These are phyloP conservation scores for Blastobotrys indianensis DNA, from an alignment of 1,139 yeast species.

Conservation along the genomic window DNA sequence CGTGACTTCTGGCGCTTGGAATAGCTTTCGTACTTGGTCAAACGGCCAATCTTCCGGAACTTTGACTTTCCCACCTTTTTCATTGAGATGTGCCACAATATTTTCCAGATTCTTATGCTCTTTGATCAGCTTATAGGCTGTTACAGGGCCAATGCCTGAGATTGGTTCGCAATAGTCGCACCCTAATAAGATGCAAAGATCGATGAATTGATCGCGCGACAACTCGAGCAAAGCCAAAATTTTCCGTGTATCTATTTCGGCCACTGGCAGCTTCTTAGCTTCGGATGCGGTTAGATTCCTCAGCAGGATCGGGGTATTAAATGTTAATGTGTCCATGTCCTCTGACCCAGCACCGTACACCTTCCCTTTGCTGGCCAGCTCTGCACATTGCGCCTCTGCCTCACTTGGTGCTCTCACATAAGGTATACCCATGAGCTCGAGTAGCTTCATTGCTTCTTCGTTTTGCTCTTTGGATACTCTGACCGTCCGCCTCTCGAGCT, in stretches of 20 bases:
- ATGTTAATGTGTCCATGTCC: slow-evolving; percentile 97
- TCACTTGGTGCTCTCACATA: slow-evolving; percentile 92
- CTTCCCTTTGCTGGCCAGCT: slow-evolving; percentile 70
- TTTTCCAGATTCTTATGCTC: slow-evolving; percentile 80
- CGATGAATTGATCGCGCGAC: slow-evolving; percentile 71
- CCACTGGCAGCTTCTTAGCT: slow-evolving; percentile 86
- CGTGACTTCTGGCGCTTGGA: slow-evolving; percentile 72
- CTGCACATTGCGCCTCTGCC: slow-evolving; percentile 99
- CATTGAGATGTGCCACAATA: slow-evolving; percentile 57
- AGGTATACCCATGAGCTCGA: slow-evolving; percentile 91
- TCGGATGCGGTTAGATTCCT: slow-evolving; percentile 93
- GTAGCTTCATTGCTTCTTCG: slow-evolving; percentile 80
- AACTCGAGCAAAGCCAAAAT: slow-evolving; percentile 74
- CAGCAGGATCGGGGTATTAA: slow-evolving; percentile 73
- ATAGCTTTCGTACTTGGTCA: slow-evolving; percentile 78
- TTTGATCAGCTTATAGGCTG: slow-evolving; percentile 80
- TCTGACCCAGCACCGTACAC: slow-evolving; percentile 98
- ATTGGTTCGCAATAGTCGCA: slow-evolving; percentile 97
- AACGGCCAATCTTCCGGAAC: slow-evolving; percentile 96
- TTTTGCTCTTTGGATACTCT: slow-evolving; percentile 84
- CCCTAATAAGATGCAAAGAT: slow-evolving; percentile 85
- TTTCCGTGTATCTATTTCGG: slow-evolving; percentile 64
- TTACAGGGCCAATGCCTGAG: slow-evolving; percentile 91
- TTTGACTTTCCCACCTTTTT: slow-evolving; percentile 61
- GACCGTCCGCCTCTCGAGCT: slow-evolving; percentile 82